Evolutionary conservation across 345 rosid genomes (phyloP).

Genomic region (Eucalyptus erythrocorys): DNA sequence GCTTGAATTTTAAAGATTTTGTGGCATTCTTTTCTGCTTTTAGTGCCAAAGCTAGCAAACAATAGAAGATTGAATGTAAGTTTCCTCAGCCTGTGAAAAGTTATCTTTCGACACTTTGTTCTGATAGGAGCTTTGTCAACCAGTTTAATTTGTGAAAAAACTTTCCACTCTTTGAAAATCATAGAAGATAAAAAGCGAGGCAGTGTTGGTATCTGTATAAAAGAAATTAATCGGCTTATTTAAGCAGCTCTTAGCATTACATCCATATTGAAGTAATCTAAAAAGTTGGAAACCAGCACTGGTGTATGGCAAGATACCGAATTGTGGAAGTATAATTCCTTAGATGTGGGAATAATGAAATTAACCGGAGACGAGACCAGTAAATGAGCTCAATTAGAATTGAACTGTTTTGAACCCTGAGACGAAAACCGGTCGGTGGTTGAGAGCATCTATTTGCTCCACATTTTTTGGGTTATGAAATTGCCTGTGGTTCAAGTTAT

Average conservation of each 20-base stretch:
- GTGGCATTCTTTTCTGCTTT: conserved; percentile 64
- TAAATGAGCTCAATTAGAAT: not conserved
- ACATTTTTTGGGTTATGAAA: not conserved
- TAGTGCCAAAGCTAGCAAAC: conserved; percentile 41
- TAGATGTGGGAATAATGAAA: not conserved
- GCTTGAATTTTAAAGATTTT: conserved; percentile 70
- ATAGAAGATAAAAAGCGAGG: not conserved
- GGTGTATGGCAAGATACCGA: not conserved
- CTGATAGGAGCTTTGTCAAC: not conserved
- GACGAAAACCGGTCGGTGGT: not conserved
- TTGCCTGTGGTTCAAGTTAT: not conserved
- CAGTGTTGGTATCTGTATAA: no score
- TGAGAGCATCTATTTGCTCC: not conserved
- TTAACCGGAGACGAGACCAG: not conserved
- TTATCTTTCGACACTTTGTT: not conserved
- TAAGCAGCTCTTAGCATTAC: no score
- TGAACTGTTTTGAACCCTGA: not conserved
- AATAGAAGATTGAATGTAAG: conserved; percentile 44
- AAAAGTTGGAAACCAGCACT: not conserved
- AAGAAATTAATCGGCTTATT: no score
- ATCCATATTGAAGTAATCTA: no score
- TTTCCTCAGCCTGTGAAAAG: not conserved
- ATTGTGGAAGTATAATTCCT: not conserved
- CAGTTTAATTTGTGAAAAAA: not conserved
- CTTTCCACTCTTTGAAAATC: not conserved